These are phyloP conservation scores for Ogataea minuta DNA, from an alignment of 805 yeast species.

Conservation along the genomic window DNA sequence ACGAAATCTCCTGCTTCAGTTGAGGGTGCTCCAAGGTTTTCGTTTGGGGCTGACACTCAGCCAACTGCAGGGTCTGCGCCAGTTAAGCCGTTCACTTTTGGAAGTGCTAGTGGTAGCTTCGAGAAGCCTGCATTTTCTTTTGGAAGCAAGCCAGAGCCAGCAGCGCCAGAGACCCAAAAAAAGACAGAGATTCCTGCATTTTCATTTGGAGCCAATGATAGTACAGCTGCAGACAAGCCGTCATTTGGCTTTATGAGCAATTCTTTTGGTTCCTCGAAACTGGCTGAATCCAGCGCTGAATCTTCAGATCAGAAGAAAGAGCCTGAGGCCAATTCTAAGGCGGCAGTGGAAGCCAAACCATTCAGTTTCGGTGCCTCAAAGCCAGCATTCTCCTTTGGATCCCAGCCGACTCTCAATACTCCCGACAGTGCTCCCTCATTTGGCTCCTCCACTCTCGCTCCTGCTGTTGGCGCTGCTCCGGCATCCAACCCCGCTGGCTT, in stretches of 20 bases:
- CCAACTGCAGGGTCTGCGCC: background rate
- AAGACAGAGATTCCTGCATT: conserved; percentile 11
- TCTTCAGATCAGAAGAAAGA: background rate
- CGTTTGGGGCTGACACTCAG: background rate
- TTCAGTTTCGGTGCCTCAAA: conserved; percentile 2
- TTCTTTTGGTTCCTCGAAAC: background rate
- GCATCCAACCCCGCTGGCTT: conserved; percentile 4
- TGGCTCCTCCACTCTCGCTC: background rate
- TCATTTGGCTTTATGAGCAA: conserved; percentile 1
- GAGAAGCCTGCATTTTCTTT: conserved; percentile 13
- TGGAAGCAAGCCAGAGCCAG: conserved; percentile 5
- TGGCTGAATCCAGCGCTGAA: background rate
- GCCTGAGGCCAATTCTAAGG: background rate
- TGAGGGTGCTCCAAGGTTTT: background rate
- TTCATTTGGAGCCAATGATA: conserved; percentile 5
- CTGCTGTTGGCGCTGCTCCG: conserved; percentile 1
- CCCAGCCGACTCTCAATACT: background rate
- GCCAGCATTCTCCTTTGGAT: conserved; percentile 4
- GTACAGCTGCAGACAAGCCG: background rate
- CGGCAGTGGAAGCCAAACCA: conserved; percentile 1
- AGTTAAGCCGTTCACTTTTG: too few species aligned
- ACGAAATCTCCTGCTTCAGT: too few species aligned
- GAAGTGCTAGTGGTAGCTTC: too few species aligned
- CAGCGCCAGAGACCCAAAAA: background rate
- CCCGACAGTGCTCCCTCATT: too few species aligned